Conservation (phyloP, 352 stramenopile species). For the Phytophthora gonapodyides region DNA sequence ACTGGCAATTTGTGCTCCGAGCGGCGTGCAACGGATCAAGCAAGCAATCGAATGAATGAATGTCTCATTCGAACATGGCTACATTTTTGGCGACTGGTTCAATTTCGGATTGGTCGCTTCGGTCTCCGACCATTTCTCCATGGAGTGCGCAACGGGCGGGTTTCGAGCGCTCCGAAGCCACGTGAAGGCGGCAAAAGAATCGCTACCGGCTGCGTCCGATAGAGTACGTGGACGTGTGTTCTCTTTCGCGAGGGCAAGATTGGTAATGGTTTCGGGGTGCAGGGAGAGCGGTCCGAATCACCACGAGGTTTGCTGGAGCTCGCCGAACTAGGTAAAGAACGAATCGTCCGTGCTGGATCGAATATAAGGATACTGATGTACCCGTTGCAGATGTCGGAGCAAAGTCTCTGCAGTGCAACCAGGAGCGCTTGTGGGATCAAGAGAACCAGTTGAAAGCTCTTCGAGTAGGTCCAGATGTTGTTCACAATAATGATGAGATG, state of each 20-base stretch:
- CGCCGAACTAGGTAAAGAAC: slow-evolving; percentile 11
- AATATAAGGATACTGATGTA: neutral
- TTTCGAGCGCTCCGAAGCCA: slow-evolving; percentile 51
- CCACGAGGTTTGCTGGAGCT: slow-evolving; percentile 1
- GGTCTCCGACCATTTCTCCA: neutral
- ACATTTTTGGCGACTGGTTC: slow-evolving; percentile 8
- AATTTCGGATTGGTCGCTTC: neutral
- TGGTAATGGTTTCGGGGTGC: neutral
- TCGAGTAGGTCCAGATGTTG: slow-evolving; percentile 19
- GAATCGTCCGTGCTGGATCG: neutral
- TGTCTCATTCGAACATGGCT: slow-evolving; percentile 15
- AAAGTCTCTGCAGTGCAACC: slow-evolving; percentile 20
- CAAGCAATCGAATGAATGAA: slow-evolving; percentile 1
- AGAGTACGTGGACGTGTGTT: neutral
- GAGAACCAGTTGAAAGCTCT: slow-evolving; percentile 41
- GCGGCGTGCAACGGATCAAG: neutral
- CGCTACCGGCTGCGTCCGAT: neutral
- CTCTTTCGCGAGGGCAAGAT: neutral
- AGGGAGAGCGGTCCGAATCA: slow-evolving; percentile 17
- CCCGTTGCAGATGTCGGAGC: slow-evolving; percentile 3
- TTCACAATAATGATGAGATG: neutral
- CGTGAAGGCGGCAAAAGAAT: slow-evolving; percentile 38
- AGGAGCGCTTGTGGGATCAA: slow-evolving; percentile 36
- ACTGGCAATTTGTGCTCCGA: neutral
- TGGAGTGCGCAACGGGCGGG: slow-evolving; percentile 36